Conservation (phyloP, 1,284 basidiomycete genomes). For the Fomes fomentarius region DNA sequence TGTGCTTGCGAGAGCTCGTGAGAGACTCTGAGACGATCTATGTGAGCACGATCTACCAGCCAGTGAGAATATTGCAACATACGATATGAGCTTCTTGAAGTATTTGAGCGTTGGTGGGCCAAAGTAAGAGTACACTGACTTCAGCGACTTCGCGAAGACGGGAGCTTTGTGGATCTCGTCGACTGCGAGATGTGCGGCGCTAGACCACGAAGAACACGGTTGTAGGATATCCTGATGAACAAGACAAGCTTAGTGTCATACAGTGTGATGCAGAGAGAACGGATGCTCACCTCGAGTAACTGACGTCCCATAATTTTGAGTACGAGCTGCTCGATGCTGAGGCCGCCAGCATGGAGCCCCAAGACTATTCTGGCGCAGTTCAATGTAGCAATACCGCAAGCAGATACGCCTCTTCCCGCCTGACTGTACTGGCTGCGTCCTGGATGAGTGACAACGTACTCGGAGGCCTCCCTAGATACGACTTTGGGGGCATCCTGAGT, state of each 20-base stretch:
- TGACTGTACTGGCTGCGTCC: conserved; percentile 29
- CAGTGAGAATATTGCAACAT: conserved; percentile 18
- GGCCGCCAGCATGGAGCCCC: conserved; percentile 12
- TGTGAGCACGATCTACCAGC: too few species aligned
- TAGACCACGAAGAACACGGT: conserved; percentile 47
- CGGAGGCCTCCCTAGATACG: conserved; percentile 6
- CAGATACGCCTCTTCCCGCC: conserved; percentile 37
- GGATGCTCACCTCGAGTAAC: conserved; percentile 12
- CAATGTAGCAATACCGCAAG: conserved; percentile 65
- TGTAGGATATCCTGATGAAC: conserved; percentile 24
- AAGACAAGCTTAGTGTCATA: background rate
- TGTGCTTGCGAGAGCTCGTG: conserved; percentile 32
- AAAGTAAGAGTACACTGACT: conserved; percentile 42
- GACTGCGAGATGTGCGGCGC: conserved; percentile 55
- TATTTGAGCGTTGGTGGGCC: conserved; percentile 39
- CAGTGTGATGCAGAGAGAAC: background rate
- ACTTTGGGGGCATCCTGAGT: background rate
- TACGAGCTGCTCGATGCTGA: conserved; percentile 7
- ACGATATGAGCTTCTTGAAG: conserved; percentile 53
- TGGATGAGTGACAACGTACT: conserved; percentile 25
- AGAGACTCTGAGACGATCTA: conserved; percentile 1
- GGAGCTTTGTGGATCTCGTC: conserved; percentile 44
- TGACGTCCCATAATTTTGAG: conserved; percentile 12
- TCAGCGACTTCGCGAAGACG: conserved; percentile 42
- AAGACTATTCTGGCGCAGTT: conserved; percentile 60